Evolutionary conservation across 208 protist species (phyloP), one percentile per base, ranked within the genome.

Genomic region (Leishmania martiniquensis): DNA sequence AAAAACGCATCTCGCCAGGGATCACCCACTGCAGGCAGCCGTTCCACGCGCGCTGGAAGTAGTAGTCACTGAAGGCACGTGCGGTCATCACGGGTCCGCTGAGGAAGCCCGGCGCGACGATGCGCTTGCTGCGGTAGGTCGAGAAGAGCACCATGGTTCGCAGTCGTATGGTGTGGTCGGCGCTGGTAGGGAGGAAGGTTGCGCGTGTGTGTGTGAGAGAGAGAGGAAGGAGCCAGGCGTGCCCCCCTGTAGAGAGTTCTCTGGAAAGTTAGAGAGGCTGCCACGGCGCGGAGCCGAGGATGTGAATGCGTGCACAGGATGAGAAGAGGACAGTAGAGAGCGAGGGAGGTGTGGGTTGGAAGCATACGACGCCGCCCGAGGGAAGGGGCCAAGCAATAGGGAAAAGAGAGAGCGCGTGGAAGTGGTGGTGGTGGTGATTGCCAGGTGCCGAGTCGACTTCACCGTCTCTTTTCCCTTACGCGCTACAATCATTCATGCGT

Each of bases 31-130:
- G 85, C 59, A 92, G 80, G 45, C 83, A 88, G 34, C 87, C 87
- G 78, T 89, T 93, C 92, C 94, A 97, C 45, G 86, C 77, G 72
- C 94, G 94, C 78, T 92, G 85, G 77, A 90, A 95, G 88, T 94
- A 92, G 83, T 94, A 96, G 71, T 97, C 94, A 10, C 81, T 76
- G 77, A 96, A 69, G n/a, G 91, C 89, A 37, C 94, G 92, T 22
- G 91, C 83, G 60, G 84, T 75, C 82, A 95, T 90, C 15, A 95
- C 90, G 32, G 84, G 91, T 29, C 77, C 80, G 57, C 87, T 86
- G 63, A 97, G 83, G 72, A 96, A 95, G 37, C 83, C 88, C 67
- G 71, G 80, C 17, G 87, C 86, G 34, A 96, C 87, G 44, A 95
- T 75, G 67, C 91, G 84, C 71, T 85, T 90, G 88, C 85, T 93